These are phyloP conservation scores for Paraurostyla sp. DNA, from an alignment of 73 alveolate genomes.

Conservation along the genomic window DNA sequence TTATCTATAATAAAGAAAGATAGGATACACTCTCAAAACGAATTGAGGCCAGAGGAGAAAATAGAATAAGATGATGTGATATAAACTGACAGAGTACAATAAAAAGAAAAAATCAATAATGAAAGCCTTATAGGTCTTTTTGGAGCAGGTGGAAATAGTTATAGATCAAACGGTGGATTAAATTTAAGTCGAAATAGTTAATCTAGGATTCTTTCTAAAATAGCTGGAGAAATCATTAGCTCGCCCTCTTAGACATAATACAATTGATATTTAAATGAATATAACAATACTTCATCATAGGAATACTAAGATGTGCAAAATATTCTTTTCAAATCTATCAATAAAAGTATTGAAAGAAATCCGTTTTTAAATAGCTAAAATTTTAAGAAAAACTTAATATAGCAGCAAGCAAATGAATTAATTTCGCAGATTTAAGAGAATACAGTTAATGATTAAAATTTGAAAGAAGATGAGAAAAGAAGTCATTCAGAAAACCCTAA, in stretches of 20 bases:
- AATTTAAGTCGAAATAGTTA: too few relatives aligned
- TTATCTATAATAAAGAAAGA: background rate
- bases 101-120: too few relatives aligned
- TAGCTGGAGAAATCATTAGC: too few relatives aligned
- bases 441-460: background rate
- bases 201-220: too few relatives aligned
- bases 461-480: background rate
- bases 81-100: too few relatives aligned
- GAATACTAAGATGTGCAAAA: background rate
- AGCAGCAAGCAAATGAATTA: background rate
- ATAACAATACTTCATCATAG: background rate
- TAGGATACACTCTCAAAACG: background rate
- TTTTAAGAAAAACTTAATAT: background rate
- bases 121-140: too few relatives aligned
- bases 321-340: background rate
- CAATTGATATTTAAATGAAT: background rate
- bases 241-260: background rate
- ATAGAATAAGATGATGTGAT: too few relatives aligned
- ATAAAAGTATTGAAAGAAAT: background rate
- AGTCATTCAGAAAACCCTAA: slow-evolving; percentile 33
- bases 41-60: too few relatives aligned
- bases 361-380: background rate
- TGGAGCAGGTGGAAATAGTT: too few relatives aligned
- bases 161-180: too few relatives aligned
- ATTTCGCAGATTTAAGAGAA: background rate